Evolutionary conservation across 2,329 filamentous ascomycete genomes (phyloP).

Genomic region (Bipolaris sorokiniana): DNA sequence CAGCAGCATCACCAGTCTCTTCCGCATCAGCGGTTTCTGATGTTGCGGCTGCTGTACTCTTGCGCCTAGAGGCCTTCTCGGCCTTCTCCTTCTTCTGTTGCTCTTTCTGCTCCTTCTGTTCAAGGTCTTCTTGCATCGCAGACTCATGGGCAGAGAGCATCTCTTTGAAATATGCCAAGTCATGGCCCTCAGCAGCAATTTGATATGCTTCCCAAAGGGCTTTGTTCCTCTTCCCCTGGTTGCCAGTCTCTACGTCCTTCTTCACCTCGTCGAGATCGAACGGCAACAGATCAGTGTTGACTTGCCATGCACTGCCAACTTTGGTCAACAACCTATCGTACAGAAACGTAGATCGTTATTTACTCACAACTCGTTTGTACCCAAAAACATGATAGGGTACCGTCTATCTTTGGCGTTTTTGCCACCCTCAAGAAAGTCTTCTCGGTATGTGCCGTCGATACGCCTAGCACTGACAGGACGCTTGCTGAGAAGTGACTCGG

Average conservation of each 20-base stretch:
- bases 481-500: slow-evolving; percentile 73
- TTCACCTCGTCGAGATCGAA: slow-evolving; percentile 76
- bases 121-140: slow-evolving; percentile 61
- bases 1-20: slow-evolving; percentile 48
- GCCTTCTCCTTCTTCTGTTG: slow-evolving; percentile 66
- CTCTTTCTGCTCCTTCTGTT: slow-evolving; percentile 69
- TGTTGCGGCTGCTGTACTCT: slow-evolving; percentile 42
- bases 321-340: slow-evolving; percentile 13
- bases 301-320: slow-evolving; percentile 78
- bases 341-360: not conserved
- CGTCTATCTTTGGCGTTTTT: slow-evolving; percentile 84
- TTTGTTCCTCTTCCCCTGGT: slow-evolving; percentile 87
- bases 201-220: slow-evolving; percentile 78
- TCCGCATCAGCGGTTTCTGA: slow-evolving; percentile 50
- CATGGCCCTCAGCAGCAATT: slow-evolving; percentile 78
- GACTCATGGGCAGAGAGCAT: slow-evolving; percentile 68
- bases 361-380: slow-evolving; percentile 96
- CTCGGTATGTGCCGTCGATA: slow-evolving; percentile 83
- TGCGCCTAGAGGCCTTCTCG: slow-evolving; percentile 59
- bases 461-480: slow-evolving; percentile 85
- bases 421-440: slow-evolving; percentile 85
- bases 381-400: slow-evolving; percentile 93
- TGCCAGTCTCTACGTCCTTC: slow-evolving; percentile 71
- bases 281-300: slow-evolving; percentile 80
- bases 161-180: slow-evolving; percentile 82